phyloP scores from a whole-genome alignment of 257 asterid species.

The Hygrophila difformis region DNA sequence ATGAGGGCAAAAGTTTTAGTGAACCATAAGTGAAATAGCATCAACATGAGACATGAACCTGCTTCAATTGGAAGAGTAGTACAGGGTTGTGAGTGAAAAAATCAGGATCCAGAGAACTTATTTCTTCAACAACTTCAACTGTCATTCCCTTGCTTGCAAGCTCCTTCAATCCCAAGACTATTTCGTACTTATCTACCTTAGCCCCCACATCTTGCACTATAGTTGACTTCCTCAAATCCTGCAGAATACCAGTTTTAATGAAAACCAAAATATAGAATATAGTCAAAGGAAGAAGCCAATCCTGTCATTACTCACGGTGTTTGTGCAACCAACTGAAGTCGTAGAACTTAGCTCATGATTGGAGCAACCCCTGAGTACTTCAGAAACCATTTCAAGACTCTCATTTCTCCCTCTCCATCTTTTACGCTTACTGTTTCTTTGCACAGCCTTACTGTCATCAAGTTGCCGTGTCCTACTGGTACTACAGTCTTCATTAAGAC shows the following conservation, averaged over 20 bases:
- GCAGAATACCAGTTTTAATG: constrained; percentile 24
- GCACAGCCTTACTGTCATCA: constrained; percentile 36
- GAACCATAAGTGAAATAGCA: too few species aligned
- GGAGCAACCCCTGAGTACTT: constrained; percentile 35
- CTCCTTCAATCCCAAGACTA: constrained; percentile 58
- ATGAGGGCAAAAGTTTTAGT: too few species aligned
- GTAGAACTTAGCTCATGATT: constrained; percentile 34
- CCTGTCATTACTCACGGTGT: constrained; percentile 20
- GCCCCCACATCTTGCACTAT: constrained; percentile 24
- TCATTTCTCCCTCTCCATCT: constrained; percentile 92
- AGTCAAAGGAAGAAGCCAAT: constrained; percentile 11
- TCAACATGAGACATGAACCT: constrained; percentile 36
- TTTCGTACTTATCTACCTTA: constrained; percentile 48
- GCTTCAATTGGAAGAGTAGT: constrained; percentile 84
- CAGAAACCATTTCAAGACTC: constrained; percentile 33
- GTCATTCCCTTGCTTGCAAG: constrained; percentile 83
- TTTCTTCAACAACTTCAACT: constrained; percentile 80
- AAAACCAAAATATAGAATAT: background rate
- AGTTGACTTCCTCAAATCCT: constrained; percentile 46
- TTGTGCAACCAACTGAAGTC: constrained; percentile 20
- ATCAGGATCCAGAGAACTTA: constrained; percentile 59
- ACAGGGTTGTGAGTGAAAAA: constrained; percentile 65
- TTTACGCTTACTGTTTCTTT: constrained; percentile 70
- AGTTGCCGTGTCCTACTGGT: constrained; percentile 55
- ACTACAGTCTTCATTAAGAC: constrained; percentile 59